Base-by-base conservation (phyloP, 1,284 basidiomycete genomes). In the Ganoderma sp. region DNA sequence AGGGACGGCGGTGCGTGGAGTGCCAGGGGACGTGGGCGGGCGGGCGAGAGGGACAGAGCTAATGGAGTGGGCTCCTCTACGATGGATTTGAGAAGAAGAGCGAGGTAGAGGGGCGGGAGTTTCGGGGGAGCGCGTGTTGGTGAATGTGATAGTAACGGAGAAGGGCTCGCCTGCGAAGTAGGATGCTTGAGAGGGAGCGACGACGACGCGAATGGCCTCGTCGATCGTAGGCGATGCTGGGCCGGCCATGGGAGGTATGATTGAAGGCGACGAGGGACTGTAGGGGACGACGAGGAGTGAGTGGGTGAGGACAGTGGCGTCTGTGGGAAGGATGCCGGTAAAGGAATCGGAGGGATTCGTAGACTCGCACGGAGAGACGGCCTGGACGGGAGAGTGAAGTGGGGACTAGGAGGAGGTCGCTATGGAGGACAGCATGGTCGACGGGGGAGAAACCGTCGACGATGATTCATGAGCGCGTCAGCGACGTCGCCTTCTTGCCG, bases 81-180 rank as follows among this genome's bases (percentile, higher is more conserved):
- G 89, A 78, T 92, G 91, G 0, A 82, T 78, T 43, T 78, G 74
- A 32, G 78, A 76, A 10, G 76, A 66, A 50, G 78, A 74, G n/a
- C 76, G 74, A 42, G 75, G 67, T n/a, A 66, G 69, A 48, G 64
- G 41, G 25, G 65, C 63, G 28, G 63, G 57, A 15, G 75, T 70
- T 74, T 75, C 75, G 58, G 73, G 76, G 28, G 87, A 83, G 22
- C 87, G 87, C 7, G 90, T 92, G 78, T 97, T 98, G 58, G 92
- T 92, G 80, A 98, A 95, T 0, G 93, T 92, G 76, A 98, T 90
- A 5, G 88, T 91, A 19, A 94, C 94, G 7, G 89, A 84, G 79
- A 97, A 94, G 0, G 87, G 83, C 79, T 98, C 96, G 69, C 96
- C 96, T 0, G 96, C 95, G 79, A 97, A 98, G 81, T 93, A 98